Evolutionary conservation across 495 filamentous ascomycete genomes (phyloP), one percentile per base, ranked within the genome.

Genomic region (Ascobolus immersus): DNA sequence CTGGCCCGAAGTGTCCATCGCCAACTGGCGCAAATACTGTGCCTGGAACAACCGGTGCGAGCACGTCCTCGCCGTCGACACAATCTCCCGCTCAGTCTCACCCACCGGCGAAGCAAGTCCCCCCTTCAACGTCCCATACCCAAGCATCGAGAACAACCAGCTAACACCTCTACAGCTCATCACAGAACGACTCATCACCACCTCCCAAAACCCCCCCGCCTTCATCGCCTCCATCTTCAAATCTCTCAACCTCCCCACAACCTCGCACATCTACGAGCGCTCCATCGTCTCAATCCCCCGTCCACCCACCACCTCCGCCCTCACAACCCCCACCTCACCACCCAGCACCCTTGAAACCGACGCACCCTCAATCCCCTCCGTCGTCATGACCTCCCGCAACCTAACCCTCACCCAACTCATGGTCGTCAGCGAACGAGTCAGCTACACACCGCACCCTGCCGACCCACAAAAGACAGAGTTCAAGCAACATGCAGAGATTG

Each of bases 21-120:
- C 75, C 44, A 96, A 94, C 64, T 96, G 86, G 86, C 71, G 71
- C 31, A 96, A 96, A 55, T 96, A 96, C 59, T 89, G 77, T 52
- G 80, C 82, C 21, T 93, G 86, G 86, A 96, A 96, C 57, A 69
- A 92, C 42, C 81, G 89, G 53, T 77, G 73, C 1, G 75, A 77
- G 18, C 86, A 96, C 52, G 86, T 96, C 29, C 62, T 90, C 35
- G 80, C 77, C 42, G 89, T 94, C 39, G 86, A 96, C 56, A 94
- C 84, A 3, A 51, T 96, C 36, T 73, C 70, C 25, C 72, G 89
- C 22, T 51, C 48, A 11, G 64, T 94, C 46, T 57, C 73, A 0
- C 49, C 45, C 9, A 91, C 81, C 21, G 78, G 82, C 43, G 82
- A 94, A 51, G 72, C 76, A 53, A 55, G 71, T 62, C 29, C 21